Percentiles rank a stretch among this genome's conserved stretches.
These are phyloP conservation scores for Trichoderma simmonsii DNA, from an alignment of 2,329 filamentous ascomycete genomes.

Conservation along the genomic window DNA sequence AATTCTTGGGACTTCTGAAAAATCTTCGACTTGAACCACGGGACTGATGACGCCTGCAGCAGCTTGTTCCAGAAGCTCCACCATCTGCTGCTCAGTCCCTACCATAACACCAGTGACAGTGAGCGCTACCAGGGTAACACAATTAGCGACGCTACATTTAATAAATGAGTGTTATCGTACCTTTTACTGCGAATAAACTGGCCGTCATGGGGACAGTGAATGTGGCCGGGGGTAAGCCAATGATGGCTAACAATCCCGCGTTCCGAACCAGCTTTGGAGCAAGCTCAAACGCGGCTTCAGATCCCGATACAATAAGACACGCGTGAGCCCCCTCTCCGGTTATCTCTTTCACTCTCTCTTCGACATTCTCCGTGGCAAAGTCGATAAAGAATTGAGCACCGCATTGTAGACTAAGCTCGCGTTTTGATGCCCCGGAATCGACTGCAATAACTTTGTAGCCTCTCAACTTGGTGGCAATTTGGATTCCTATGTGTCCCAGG, in stretches of 20 bases:
- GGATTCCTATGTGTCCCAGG: conserved; percentile 33
- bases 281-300: conserved; percentile 26
- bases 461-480: conserved; percentile 27
- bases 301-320: conserved; percentile 27
- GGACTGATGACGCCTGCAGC: not conserved
- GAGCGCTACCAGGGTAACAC: not conserved
- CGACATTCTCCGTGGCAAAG: conserved; percentile 25
- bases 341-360: conserved; percentile 24
- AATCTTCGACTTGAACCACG: not conserved
- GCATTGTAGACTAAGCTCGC: conserved; percentile 23
- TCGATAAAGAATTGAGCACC: conserved; percentile 31
- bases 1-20: not conserved
- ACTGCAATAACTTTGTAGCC: conserved; percentile 29
- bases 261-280: conserved; percentile 27
- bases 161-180: not conserved
- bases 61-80: conserved; percentile 15
- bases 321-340: conserved; percentile 30
- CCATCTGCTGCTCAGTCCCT: conserved; percentile 21
- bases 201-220: conserved; percentile 28
- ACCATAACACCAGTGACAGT: conserved; percentile 19
- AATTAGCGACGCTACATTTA: not conserved
- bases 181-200: conserved; percentile 25
- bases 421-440: conserved; percentile 27
- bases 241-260: conserved; percentile 26
- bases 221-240: conserved; percentile 29